Conservation (phyloP, 306 rosid genomes). For the Corylus americana region DNA sequence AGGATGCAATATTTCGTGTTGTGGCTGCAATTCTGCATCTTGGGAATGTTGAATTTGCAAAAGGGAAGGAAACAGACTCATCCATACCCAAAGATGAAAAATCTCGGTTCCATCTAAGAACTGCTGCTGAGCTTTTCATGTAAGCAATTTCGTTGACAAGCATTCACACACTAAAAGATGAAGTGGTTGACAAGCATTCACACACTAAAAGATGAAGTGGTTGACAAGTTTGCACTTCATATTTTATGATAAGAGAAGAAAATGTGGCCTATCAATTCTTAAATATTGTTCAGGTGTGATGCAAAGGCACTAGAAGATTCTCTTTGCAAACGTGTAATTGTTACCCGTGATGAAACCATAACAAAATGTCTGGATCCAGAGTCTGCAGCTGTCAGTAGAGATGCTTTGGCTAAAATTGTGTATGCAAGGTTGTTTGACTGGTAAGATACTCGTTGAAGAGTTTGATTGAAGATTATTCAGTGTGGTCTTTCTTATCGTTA, state of each 20-base stretch:
- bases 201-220: constrained; percentile 23
- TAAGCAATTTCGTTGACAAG: constrained; percentile 37
- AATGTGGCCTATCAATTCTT: constrained; percentile 15
- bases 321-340: constrained; percentile 97
- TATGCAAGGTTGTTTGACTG: constrained; percentile 96
- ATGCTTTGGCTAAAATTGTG: constrained; percentile 92
- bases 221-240: constrained; percentile 27
- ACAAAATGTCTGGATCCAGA: constrained; percentile 93
- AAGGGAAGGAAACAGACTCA: constrained; percentile 90
- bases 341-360: constrained; percentile 95
- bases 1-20: constrained; percentile 98
- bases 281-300: constrained; percentile 77
- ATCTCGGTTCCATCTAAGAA: constrained; percentile 79
- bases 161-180: constrained; percentile 25
- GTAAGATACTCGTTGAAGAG: constrained; percentile 44
- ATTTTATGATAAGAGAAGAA: constrained; percentile 22
- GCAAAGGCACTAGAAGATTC: constrained; percentile 92
- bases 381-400: constrained; percentile 89
- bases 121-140: constrained; percentile 94
- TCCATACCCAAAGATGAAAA: constrained; percentile 89
- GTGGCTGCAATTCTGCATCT: constrained; percentile 98
- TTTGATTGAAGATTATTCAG: constrained; percentile 21
- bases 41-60: constrained; percentile 92
- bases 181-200: constrained; percentile 8
- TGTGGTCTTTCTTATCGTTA: constrained; percentile 23